Base-by-base conservation (phyloP, 192 early-diverging fungal species). In the Umbelopsis sp. region DNA sequence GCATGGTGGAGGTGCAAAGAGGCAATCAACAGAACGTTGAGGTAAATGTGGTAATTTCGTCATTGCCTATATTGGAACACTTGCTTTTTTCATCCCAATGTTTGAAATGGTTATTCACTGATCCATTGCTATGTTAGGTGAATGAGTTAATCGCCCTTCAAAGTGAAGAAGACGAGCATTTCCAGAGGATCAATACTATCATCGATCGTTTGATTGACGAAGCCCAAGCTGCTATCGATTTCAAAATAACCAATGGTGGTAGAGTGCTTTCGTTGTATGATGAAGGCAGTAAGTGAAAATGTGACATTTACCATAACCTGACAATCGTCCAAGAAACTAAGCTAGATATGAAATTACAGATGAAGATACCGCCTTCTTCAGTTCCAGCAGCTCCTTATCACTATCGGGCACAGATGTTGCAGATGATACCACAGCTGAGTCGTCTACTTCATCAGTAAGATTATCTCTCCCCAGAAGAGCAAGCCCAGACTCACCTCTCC, bases 141-240 rank as follows among this genome's bases (percentile, higher is more conserved):
- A 24, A 56, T 45, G n/a, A 54, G 44, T 53, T 74, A 16, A 45
- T 52, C 22, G n/a, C 14, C 24, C 2, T 74, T 36, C 68, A 78
- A 59, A 70, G 71, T 68, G 77, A 78, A n/a, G 71, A 78, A 11
- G 77, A 78, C 22, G 45, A 73, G 68, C 44, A 47, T 11, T 78
- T 78, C 41, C 77, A 74, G 29, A 41, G 71, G 16, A 51, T 78
- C 24, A 51, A 38, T 41, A 69, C 56, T 11, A 41, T 78, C 2
- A 78, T 73, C 10, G 77, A 78, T 38, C 47, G 51, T 14, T 56
- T 78, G 69, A 71, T 78, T 31, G 72, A 78, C 12, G 65, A 74
- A 51, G 77, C 72, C 4, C 72, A 78, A 56, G 49, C 69, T 20
- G 68, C 77, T 2, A 51, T 78, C 29, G 77, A 65, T 9, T 78